Evolutionary conservation across 192 early-diverging fungal genomes (phyloP).

Genomic region (Paraglomus occultum): DNA sequence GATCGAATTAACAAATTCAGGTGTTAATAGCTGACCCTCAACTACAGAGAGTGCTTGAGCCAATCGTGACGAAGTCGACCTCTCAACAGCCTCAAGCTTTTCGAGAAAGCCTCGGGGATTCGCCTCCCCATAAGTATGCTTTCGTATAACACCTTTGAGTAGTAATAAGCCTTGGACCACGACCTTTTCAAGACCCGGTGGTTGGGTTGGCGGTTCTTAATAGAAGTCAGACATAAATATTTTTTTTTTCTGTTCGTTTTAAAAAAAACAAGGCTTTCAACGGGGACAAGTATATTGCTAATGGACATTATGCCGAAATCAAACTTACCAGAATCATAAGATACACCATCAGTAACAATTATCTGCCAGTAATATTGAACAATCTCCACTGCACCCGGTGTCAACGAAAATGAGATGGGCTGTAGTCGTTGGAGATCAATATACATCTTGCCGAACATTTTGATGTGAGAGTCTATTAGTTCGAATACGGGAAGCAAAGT

Average conservation of each 20-base stretch:
- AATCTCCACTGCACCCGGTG: constrained; percentile 58
- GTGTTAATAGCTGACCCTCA: constrained; percentile 63
- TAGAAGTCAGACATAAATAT: neutral
- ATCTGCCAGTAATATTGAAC: constrained; percentile 75
- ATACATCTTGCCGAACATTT: constrained; percentile 76
- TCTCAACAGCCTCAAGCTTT: neutral
- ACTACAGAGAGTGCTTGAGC: constrained; percentile 54
- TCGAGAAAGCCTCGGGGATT: neutral
- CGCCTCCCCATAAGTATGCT: constrained; percentile 43
- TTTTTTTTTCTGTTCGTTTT: too few species aligned
- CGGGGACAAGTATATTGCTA: too few species aligned
- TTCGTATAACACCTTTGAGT: constrained; percentile 62
- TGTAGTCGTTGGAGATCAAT: constrained; percentile 67
- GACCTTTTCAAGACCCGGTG: constrained; percentile 49
- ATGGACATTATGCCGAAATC: neutral
- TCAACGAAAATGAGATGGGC: constrained; percentile 62
- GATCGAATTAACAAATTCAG: constrained; percentile 61
- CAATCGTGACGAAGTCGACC: constrained; percentile 32
- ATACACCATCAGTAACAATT: constrained; percentile 37
- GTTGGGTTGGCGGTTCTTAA: constrained; percentile 28
- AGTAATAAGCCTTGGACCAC: constrained; percentile 76
- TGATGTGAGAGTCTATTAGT: constrained; percentile 49
- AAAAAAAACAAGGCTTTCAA: too few species aligned
- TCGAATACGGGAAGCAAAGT: neutral
- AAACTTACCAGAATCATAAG: constrained; percentile 4